Evolutionary conservation across 768 basidiomycete genomes (phyloP).

Genomic region (Trichaptum fuscoviolaceum): DNA sequence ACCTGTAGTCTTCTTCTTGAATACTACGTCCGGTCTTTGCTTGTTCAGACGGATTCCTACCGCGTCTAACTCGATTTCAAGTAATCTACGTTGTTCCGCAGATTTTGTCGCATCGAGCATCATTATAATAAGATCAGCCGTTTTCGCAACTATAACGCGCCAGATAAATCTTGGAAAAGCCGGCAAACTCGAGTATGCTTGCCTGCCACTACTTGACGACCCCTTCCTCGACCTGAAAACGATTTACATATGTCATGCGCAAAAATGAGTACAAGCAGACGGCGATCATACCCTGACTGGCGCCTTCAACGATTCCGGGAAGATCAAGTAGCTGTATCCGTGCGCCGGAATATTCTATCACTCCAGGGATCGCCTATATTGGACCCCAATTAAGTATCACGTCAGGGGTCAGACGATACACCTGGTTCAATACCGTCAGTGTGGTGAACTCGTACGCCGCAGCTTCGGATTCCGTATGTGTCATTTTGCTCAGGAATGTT

Average conservation of each 20-base stretch:
- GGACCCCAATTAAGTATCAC: background rate
- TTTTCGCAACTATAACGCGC: slow-evolving; percentile 59
- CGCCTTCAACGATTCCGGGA: slow-evolving; percentile 93
- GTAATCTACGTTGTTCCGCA: slow-evolving; percentile 80
- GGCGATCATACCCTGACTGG: slow-evolving; percentile 55
- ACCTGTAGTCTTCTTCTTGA: slow-evolving; percentile 89
- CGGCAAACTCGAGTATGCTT: slow-evolving; percentile 15
- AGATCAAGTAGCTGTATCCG: slow-evolving; percentile 93
- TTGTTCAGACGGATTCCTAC: slow-evolving; percentile 96
- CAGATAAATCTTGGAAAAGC: background rate
- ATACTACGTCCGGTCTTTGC: slow-evolving; percentile 85
- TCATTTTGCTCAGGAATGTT: slow-evolving; percentile 86
- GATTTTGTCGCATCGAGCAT: slow-evolving; percentile 94
- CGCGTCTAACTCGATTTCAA: slow-evolving; percentile 93
- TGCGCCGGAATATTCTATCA: slow-evolving; percentile 91
- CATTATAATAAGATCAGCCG: slow-evolving; percentile 87
- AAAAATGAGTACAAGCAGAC: background rate
- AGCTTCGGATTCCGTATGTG: slow-evolving; percentile 81
- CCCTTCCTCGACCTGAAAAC: slow-evolving; percentile 70
- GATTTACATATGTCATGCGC: background rate
- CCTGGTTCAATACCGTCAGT: slow-evolving; percentile 51
- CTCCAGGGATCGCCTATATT: slow-evolving; percentile 87
- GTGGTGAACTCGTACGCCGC: slow-evolving; percentile 98
- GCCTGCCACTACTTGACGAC: slow-evolving; percentile 95
- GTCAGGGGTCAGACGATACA: background rate